These are phyloP conservation scores for Cynanchum wilfordii DNA, from an alignment of 257 asterid species.

Conservation along the genomic window DNA sequence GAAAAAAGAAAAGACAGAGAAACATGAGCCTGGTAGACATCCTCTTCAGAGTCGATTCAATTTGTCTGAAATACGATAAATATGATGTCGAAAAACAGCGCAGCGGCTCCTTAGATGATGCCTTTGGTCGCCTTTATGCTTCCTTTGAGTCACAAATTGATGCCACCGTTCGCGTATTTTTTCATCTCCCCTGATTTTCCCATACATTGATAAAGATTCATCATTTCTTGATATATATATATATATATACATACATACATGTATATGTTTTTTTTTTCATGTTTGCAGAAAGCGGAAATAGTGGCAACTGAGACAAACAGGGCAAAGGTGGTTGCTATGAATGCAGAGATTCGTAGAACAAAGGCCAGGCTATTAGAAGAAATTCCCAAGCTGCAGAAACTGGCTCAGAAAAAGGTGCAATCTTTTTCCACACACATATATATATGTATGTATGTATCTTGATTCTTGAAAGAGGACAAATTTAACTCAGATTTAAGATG, in stretches of 20 bases:
- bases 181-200: background rate
- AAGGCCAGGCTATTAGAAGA: slow-evolving; percentile 81
- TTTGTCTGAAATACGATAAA: slow-evolving; percentile 77
- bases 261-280: background rate
- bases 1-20: background rate
- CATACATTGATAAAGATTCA: background rate
- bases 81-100: slow-evolving; percentile 77
- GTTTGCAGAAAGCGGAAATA: slow-evolving; percentile 49
- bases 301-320: slow-evolving; percentile 70
- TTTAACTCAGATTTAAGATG: no score
- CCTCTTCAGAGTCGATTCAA: slow-evolving; percentile 62
- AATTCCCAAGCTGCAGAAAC: slow-evolving; percentile 72
- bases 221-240: background rate
- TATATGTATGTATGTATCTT: no score
- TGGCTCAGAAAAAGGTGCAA: slow-evolving; percentile 59
- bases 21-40: slow-evolving; percentile 84
- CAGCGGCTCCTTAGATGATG: slow-evolving; percentile 48
- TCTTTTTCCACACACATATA: background rate
- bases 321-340: slow-evolving; percentile 81
- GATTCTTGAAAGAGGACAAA: no score
- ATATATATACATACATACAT: no score
- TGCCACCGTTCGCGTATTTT: slow-evolving; percentile 42
- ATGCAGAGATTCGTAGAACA: slow-evolving; percentile 82
- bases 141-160: slow-evolving; percentile 67
- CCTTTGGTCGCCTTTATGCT: slow-evolving; percentile 66